Conservation (phyloP, 257 asterid species). For the Solanum sitiens region DNA sequence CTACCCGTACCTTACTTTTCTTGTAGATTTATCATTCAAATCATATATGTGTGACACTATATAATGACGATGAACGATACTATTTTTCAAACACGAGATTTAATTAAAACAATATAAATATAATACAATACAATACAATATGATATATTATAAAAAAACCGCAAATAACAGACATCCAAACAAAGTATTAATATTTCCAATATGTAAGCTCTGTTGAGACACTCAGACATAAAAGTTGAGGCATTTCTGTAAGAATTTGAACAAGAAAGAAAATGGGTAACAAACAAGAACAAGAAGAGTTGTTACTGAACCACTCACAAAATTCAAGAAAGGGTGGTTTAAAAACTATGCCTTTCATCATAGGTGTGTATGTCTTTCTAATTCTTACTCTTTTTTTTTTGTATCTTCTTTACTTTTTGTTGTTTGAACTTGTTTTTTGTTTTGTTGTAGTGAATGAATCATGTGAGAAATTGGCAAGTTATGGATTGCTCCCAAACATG, state of each 20-base stretch:
- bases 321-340: background rate
- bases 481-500: constrained; percentile 7
- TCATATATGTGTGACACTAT: too few species aligned
- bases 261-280: background rate
- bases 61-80: fast-evolving
- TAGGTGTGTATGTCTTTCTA: background rate
- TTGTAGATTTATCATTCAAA: background rate
- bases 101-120: too few species aligned
- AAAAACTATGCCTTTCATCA: constrained; percentile 8
- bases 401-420: background rate
- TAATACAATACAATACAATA: too few species aligned
- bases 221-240: too few species aligned
- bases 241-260: too few species aligned
- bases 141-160: too few species aligned
- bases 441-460: constrained; percentile 8
- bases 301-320: background rate
- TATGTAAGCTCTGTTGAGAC: background rate
- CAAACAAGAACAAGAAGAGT: background rate
- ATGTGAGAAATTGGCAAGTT: constrained; percentile 8
- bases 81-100: too few species aligned
- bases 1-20: too few species aligned
- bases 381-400: background rate
- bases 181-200: background rate
- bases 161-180: background rate
- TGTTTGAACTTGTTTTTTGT: background rate